These are phyloP conservation scores for Pestalotiopsis sp. DNA, from an alignment of 2,329 filamentous ascomycete species.

Conservation along the genomic window DNA sequence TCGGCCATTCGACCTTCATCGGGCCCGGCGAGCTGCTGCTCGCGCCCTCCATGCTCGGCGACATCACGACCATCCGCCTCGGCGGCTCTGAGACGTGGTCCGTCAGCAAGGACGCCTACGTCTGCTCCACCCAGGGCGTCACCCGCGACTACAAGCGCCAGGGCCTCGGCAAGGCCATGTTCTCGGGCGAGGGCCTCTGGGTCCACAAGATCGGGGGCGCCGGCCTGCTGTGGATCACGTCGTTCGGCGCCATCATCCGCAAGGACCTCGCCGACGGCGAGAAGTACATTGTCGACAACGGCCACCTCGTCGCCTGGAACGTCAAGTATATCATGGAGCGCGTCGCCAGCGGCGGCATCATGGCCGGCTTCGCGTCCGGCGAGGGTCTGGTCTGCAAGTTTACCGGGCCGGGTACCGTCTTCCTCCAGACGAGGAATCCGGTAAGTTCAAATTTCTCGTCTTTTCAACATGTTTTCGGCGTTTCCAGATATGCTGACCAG, in stretches of 20 bases:
- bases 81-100: slow-evolving; percentile 76
- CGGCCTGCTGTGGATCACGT: slow-evolving; percentile 86
- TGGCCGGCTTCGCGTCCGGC: slow-evolving; percentile 80
- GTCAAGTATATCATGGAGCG: slow-evolving; percentile 91
- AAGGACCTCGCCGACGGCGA: slow-evolving; percentile 81
- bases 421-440: slow-evolving; percentile 89
- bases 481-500: slow-evolving; percentile 13
- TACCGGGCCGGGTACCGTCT: slow-evolving; percentile 86
- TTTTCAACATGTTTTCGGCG: not conserved
- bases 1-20: slow-evolving; percentile 78
- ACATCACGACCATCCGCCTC: slow-evolving; percentile 80
- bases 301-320: slow-evolving; percentile 95
- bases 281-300: slow-evolving; percentile 90
- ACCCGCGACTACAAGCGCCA: slow-evolving; percentile 87
- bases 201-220: slow-evolving; percentile 83
- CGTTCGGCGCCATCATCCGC: slow-evolving; percentile 91
- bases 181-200: slow-evolving; percentile 90
- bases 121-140: slow-evolving; percentile 86
- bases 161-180: slow-evolving; percentile 85
- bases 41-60: slow-evolving; percentile 78
- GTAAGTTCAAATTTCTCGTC: slow-evolving; percentile 42
- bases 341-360: slow-evolving; percentile 85
- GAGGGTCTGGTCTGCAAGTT: slow-evolving; percentile 97
- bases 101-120: slow-evolving; percentile 83
- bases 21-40: slow-evolving; percentile 90